Evolutionary conservation across 495 filamentous ascomycete genomes (phyloP), one percentile per base, ranked within the genome.

Genomic region (Lophium mytilinum): DNA sequence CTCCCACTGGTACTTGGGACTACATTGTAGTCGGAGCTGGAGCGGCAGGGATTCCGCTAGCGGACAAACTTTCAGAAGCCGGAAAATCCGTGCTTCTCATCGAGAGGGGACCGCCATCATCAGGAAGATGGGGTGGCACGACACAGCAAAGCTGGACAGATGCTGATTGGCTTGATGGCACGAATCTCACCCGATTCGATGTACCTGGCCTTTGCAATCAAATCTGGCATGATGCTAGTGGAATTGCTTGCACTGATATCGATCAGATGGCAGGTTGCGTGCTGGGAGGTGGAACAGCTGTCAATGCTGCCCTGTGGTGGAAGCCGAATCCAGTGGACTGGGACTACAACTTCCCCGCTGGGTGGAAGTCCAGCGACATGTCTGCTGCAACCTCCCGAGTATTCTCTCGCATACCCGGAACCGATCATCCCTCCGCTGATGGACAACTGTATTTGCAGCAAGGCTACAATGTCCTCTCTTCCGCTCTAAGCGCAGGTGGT

Each of bases 191-290:
- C 39, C 78, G 84, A 34, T 88, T 89, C 62, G 87, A 91, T 65
- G 80, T 90, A n/a, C 87, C 87, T 4, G 87, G 87, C 54, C 78
- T 90, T 50, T 87, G 82, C 70, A 87, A 83, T 65, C 78, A 83
- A 67, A 85, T 85, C 58, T 88, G 79, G 80, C 73, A 73, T 39
- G 78, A 82, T 63, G 82, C 79, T 15, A 72, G 71, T 21, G 85
- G 77, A 53, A 81, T 84, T 70, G 76, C 80, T 49, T 89, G 86
- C 71, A 76, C 77, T 0, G 83, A 90, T 64, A 83, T 81, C 14
- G 82, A 80, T 52, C 82, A 84, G 61, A 87, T 86, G 80, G 85
- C 84, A 43, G 87, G 84, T 19, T 91, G 87, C 63, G 78, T 89
- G 46, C 80, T 92, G 36, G 87, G 87, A 35, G 87, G 87, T 59